phyloP scores from a whole-genome alignment of 306 rosid genomes.

The Vigna mungo region DNA sequence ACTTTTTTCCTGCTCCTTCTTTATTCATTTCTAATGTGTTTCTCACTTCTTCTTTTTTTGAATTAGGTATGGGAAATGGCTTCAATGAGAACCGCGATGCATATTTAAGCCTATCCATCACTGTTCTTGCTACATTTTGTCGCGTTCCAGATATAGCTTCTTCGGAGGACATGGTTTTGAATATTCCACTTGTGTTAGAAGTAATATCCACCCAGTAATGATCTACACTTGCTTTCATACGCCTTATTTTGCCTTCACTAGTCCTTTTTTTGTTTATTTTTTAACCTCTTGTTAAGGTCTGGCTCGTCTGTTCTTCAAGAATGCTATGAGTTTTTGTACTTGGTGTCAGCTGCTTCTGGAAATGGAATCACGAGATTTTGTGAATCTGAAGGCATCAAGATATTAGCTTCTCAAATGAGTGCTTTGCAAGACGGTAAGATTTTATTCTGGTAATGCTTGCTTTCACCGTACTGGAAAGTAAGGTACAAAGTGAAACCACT shows the following conservation, averaged over 20 bases:
- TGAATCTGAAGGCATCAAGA: conserved; percentile 67
- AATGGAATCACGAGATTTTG: conserved; percentile 62
- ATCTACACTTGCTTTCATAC: background rate
- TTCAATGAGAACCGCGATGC: conserved; percentile 63
- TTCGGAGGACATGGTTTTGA: conserved; percentile 67
- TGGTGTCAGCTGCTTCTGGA: conserved; percentile 73
- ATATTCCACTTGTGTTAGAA: conserved; percentile 73
- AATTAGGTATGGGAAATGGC: conserved; percentile 70
- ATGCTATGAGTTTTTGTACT: conserved; percentile 82
- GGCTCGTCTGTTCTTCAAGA: conserved; percentile 70
- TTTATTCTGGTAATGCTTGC: conserved; percentile 17
- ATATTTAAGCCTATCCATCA: conserved; percentile 75
- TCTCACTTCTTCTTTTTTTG: conserved; percentile 1
- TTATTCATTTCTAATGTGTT: background rate
- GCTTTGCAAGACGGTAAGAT: conserved; percentile 70
- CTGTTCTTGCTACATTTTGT: conserved; percentile 81
- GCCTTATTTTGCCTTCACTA: conserved; percentile 12
- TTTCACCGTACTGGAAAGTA: background rate
- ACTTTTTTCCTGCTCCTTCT: background rate
- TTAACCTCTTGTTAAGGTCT: conserved; percentile 58
- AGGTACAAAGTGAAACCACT: background rate
- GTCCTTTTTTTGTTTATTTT: background rate
- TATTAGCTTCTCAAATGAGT: conserved; percentile 69
- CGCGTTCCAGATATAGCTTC: conserved; percentile 87
- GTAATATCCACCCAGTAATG: conserved; percentile 61